Evolutionary conservation across 2,329 filamentous ascomycete species (phyloP).

Genomic region (Beauveria medogensis): DNA sequence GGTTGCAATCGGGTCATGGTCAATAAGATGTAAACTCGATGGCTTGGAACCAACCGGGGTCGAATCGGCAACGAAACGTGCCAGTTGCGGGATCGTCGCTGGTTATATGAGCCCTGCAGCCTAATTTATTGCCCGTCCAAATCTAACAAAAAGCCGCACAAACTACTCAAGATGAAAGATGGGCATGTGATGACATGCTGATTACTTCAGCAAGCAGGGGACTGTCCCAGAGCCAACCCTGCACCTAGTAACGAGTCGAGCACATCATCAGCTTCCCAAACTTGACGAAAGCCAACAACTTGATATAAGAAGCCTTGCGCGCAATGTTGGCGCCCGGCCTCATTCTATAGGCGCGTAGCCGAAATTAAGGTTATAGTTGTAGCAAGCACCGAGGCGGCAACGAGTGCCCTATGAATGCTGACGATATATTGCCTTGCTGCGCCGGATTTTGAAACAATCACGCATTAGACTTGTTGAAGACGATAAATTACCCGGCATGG

Average conservation of each 20-base stretch:
- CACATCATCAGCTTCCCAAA: too few relatives aligned
- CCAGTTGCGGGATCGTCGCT: background rate
- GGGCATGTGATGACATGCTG: too few relatives aligned
- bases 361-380: background rate
- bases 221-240: too few relatives aligned
- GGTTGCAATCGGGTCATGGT: background rate
- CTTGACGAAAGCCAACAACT: too few relatives aligned
- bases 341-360: background rate
- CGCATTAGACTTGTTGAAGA: background rate
- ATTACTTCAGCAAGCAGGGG: too few relatives aligned
- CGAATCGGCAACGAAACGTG: background rate
- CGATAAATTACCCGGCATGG: background rate
- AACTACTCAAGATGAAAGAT: background rate
- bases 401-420: background rate
- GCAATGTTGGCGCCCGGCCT: too few relatives aligned
- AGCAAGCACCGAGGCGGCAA: background rate
- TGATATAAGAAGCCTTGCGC: too few relatives aligned
- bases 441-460: background rate
- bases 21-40: background rate
- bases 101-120: background rate
- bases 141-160: background rate
- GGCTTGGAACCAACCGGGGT: background rate
- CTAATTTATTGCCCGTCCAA: background rate
- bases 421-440: background rate
- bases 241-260: too few relatives aligned